phyloP scores from a whole-genome alignment of 2,329 filamentous ascomycete genomes.

The Fusarium anguioides region DNA sequence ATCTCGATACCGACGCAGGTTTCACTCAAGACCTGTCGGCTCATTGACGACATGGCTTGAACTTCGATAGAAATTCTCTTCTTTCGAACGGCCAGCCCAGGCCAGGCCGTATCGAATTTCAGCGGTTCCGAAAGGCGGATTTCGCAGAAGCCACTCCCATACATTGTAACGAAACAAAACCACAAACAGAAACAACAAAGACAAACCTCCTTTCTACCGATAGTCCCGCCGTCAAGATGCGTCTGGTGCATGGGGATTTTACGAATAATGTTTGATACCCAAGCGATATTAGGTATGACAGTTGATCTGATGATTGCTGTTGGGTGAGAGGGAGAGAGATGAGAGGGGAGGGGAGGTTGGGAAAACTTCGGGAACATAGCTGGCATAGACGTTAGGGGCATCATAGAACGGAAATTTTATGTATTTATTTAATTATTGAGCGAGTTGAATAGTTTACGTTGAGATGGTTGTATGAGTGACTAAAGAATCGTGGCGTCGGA shows the following conservation, averaged over 20 bases:
- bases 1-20: neutral
- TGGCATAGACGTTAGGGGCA: constrained; percentile 36
- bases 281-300: constrained; percentile 28
- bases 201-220: constrained; percentile 35
- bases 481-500: neutral
- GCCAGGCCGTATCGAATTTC: constrained; percentile 6
- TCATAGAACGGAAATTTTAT: constrained; percentile 37
- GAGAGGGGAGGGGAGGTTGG: neutral
- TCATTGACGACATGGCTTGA: neutral
- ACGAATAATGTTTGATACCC: constrained; percentile 43
- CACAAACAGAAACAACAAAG: constrained; percentile 1
- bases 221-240: constrained; percentile 23
- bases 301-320: constrained; percentile 10
- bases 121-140: neutral
- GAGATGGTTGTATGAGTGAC: neutral
- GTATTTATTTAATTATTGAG: constrained; percentile 34
- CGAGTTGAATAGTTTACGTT: neutral
- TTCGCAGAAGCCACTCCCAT: constrained; percentile 14
- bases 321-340: neutral
- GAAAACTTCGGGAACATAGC: constrained; percentile 26
- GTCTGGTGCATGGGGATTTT: constrained; percentile 39
- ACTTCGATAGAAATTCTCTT: constrained; percentile 14
- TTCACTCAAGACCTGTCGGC: neutral
- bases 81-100: constrained; percentile 12
- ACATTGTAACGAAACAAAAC: constrained; percentile 31